phyloP scores from a whole-genome alignment of 148 eudicot genomes.

The Chenopodium suecicum region DNA sequence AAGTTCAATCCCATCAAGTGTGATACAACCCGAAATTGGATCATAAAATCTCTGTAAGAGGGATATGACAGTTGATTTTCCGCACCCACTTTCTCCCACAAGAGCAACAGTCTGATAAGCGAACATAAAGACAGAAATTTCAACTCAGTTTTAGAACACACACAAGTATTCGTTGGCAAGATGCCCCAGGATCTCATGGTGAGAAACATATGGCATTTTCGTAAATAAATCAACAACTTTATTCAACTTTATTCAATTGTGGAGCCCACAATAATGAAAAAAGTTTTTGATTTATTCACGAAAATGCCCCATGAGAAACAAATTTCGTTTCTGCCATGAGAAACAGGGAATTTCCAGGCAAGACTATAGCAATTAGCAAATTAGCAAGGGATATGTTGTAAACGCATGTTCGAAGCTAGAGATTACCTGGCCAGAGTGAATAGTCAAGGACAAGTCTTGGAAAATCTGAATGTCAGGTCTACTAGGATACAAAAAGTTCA shows the following conservation, averaged over 20 bases:
- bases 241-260: no score
- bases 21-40: constrained; percentile 57
- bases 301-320: no score
- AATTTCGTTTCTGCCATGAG: no score
- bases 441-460: constrained; percentile 49
- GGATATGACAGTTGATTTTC: constrained; percentile 75
- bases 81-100: constrained; percentile 85
- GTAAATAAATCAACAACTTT: no score
- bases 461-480: constrained; percentile 59
- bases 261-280: no score
- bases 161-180: neutral
- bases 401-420: neutral
- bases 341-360: no score
- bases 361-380: no score
- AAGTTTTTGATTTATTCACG: no score
- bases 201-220: no score
- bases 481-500: constrained; percentile 64
- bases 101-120: constrained; percentile 56
- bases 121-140: neutral
- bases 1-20: constrained; percentile 64
- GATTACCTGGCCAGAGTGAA: constrained; percentile 56
- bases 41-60: constrained; percentile 68
- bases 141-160: neutral
- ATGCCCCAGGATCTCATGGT: neutral
- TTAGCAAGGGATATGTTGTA: neutral